Evolutionary conservation across 2,329 filamentous ascomycete genomes (phyloP), one percentile per base, ranked within the genome.

Genomic region (Elsinoe batatas): DNA sequence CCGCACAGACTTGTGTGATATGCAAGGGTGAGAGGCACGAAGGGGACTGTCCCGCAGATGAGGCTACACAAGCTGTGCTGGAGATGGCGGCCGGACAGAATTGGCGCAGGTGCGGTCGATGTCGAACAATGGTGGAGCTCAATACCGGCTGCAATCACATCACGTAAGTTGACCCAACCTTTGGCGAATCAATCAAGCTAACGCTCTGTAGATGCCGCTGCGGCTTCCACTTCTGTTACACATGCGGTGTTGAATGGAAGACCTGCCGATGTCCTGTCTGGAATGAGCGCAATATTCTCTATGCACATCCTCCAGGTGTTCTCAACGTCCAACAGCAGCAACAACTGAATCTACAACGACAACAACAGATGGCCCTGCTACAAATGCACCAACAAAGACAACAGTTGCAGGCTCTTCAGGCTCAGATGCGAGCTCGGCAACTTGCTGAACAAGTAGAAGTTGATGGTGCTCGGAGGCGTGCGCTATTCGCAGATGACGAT

Each of bases 81-180:
- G 56, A 63, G 0, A 49, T 76, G 1, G 78, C 76, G 0, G 54
- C 59, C 0, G 59, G 69, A 4, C 65, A 76, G 5, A 69, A 72
- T 1, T 83, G 80, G 80, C 73, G 78, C 62, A 67, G 72, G 1
- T 83, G 80, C 57, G 63, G 62, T 3, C 57, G 60, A 0, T 83
- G 80, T 59, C 61, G 59, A 1, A 57, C 67, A 0, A 35, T 83
- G 13, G 69, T 83, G 0, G 78, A 82, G 64, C 65, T 80, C 0
- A 36, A 63, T 0, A 20, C 36, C 0, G 80, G 80, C 1, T 83
- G 80, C 58, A 70, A 77, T 50, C 79, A 83, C 51, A 82, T 83
- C 4, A 78, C 59, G 79, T 82, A 60, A 63, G 76, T 74, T 20
- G 2, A 6, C 20, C 2, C 3, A 44, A 5, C 2, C 8, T 30